Percentiles rank a stretch among this genome's conserved stretches.
Evolutionary conservation across 208 protist species (phyloP).

Genomic region (Sergeia podlipaevii): DNA sequence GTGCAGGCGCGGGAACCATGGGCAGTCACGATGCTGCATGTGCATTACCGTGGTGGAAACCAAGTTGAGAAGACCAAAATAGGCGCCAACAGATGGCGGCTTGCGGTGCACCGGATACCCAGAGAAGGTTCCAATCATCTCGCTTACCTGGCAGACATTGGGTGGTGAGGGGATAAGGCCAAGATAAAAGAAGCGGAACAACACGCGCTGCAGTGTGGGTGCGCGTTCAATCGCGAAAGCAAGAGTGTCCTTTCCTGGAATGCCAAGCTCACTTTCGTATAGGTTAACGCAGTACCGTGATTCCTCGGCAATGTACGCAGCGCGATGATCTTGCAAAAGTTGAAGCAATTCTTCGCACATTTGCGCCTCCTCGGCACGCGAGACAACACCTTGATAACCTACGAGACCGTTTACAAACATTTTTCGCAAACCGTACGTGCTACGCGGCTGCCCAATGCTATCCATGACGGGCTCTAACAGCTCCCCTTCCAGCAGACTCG

Average conservation of each 20-base stretch:
- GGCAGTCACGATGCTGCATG: slow-evolving; percentile 73
- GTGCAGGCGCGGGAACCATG: slow-evolving; percentile 85
- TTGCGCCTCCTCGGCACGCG: slow-evolving; percentile 60
- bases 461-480: slow-evolving; percentile 55
- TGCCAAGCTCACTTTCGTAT: slow-evolving; percentile 76
- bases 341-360: slow-evolving; percentile 78
- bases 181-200: slow-evolving; percentile 74
- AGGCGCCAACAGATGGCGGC: slow-evolving; percentile 71
- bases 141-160: slow-evolving; percentile 87
- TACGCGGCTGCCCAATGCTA: slow-evolving; percentile 69
- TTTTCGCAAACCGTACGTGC: slow-evolving; percentile 79
- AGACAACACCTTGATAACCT: slow-evolving; percentile 82
- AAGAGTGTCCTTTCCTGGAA: slow-evolving; percentile 79
- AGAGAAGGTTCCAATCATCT: slow-evolving; percentile 88
- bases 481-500: slow-evolving; percentile 45
- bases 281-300: slow-evolving; percentile 89
- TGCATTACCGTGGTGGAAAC: slow-evolving; percentile 79
- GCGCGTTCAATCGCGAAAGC: slow-evolving; percentile 67
- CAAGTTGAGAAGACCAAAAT: slow-evolving; percentile 85
- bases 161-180: slow-evolving; percentile 77
- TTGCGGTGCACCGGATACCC: slow-evolving; percentile 87
- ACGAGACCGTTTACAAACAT: slow-evolving; percentile 71
- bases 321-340: slow-evolving; percentile 59
- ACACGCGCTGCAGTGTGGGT: slow-evolving; percentile 64
- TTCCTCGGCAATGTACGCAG: slow-evolving; percentile 86